Base-by-base conservation (phyloP, 257 asterid species). In the Handroanthus guayacan region DNA sequence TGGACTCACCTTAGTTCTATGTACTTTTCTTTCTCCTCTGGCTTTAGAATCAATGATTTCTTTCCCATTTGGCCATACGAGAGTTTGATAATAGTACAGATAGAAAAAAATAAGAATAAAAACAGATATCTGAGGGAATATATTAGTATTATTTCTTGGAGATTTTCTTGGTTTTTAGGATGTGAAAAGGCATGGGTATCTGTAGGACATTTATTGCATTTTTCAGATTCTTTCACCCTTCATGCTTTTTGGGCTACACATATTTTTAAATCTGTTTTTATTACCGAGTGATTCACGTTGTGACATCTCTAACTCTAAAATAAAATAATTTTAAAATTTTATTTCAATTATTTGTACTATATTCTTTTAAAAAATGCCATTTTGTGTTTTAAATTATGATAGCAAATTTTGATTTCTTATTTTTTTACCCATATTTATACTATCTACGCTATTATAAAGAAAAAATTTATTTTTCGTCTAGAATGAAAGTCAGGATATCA, bases 221-320 rank as follows among this genome's bases (percentile, higher is more conserved):
- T 79, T 86, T 67, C 78, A 88, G 92, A 92, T 90, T 91, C 97
- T 85, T 87, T 77, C 82, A 72, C 81, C 84, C 63, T 75, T 83
- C 82, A 37, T 72, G 78, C 80, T 70, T 81, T 69, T 83, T 80
- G 82, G 78, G 65, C 73, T 62, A 12, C 77, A 52, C 77, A 62
- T 52, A 56, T 51, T 70, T 58, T 67, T 34, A 55, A 54, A 11
- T 74, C 3, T 45, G 2, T 55, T 55, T 55, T 20, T 72, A 41
- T 12, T 9, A 0, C 16, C 16, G 20, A 39, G 17, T 41, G 48
- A 48, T 34, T 69, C 60, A 51, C 18, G 25, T 11, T 75, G 64
- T 48, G 69, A 20, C 57, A 79, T 66, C 18, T 79, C 25, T 47
- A 75, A 43, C 58, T 78, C 43, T 34, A 39, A 41, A 31, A 2